Conservation (phyloP, 345 rosid genomes). For the Citrus australasica region DNA sequence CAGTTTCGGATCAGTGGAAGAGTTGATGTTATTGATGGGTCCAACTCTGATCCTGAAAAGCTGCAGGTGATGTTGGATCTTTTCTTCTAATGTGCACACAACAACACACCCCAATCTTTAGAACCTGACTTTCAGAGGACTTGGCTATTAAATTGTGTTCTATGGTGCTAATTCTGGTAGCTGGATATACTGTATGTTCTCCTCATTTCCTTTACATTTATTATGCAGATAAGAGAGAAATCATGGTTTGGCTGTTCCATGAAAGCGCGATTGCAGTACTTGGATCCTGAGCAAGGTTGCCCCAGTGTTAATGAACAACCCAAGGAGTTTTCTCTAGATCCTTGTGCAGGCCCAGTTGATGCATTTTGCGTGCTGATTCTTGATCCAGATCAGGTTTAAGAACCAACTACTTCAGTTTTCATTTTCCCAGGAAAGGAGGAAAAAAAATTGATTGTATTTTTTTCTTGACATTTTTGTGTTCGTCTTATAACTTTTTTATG, state of each 20-base stretch:
- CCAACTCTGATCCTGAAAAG: constrained; percentile 52
- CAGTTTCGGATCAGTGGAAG: constrained; percentile 84
- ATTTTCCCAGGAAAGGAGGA: not conserved
- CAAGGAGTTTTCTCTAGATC: constrained; percentile 42
- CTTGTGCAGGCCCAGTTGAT: constrained; percentile 61
- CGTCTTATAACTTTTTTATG: not conserved
- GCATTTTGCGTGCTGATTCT: constrained; percentile 66
- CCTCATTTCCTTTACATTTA: not conserved
- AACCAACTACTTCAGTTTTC: constrained; percentile 1
- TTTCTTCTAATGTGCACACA: not conserved
- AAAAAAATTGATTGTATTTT: not conserved
- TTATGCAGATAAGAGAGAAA: constrained; percentile 69
- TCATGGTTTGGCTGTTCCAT: constrained; percentile 74
- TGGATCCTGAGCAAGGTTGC: constrained; percentile 63
- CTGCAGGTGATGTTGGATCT: constrained; percentile 46
- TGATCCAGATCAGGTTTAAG: constrained; percentile 75
- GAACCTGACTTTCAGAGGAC: not conserved
- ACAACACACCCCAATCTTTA: not conserved
- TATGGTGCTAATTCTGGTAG: not conserved
- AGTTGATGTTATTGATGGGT: constrained; percentile 66
- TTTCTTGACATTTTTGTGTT: not conserved
- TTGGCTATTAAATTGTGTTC: not conserved
- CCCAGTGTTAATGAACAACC: constrained; percentile 42
- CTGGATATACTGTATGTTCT: constrained; percentile 8
- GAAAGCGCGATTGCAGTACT: constrained; percentile 61